Evolutionary conservation across 1,284 basidiomycete genomes (phyloP).

Genomic region (Exobasidium cylindrosporum): DNA sequence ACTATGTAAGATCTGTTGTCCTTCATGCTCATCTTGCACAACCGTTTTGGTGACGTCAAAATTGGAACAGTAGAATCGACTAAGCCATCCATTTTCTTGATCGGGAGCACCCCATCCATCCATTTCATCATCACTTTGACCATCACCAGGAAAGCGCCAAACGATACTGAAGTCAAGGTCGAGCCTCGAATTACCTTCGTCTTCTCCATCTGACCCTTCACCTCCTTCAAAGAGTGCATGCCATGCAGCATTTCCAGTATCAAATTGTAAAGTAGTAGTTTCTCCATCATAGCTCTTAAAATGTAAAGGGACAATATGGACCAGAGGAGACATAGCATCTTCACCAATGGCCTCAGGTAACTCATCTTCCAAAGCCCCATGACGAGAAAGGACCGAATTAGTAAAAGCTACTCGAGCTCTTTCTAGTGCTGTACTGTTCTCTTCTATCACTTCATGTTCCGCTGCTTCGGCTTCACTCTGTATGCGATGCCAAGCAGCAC

Average conservation of each 20-base stretch:
- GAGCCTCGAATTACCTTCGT: slow-evolving; percentile 22
- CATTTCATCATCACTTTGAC: slow-evolving; percentile 33
- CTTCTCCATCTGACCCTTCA: slow-evolving; percentile 14
- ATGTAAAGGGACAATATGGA: slow-evolving; percentile 38
- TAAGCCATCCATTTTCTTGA: slow-evolving; percentile 46
- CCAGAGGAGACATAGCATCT: slow-evolving; percentile 13
- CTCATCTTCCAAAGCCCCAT: slow-evolving; percentile 11
- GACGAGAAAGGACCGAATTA: neutral
- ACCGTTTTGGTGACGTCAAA: neutral
- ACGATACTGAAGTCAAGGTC: slow-evolving; percentile 42
- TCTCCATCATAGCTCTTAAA: slow-evolving; percentile 33
- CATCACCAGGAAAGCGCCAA: slow-evolving; percentile 47
- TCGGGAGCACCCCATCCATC: slow-evolving; percentile 41
- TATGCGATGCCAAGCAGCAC: neutral
- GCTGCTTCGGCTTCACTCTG: neutral
- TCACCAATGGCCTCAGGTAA: neutral
- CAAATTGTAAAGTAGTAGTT: slow-evolving; percentile 34
- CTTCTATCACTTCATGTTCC: neutral
- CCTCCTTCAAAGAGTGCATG: slow-evolving; percentile 42
- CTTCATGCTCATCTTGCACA: neutral
- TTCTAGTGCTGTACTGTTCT: neutral
- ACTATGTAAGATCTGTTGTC: neutral
- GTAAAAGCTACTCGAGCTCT: neutral
- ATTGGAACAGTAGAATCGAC: slow-evolving; percentile 38
- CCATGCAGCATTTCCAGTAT: slow-evolving; percentile 33